Conservation (phyloP, 1,284 basidiomycete genomes). For the Sphaerobolus stellatus region DNA sequence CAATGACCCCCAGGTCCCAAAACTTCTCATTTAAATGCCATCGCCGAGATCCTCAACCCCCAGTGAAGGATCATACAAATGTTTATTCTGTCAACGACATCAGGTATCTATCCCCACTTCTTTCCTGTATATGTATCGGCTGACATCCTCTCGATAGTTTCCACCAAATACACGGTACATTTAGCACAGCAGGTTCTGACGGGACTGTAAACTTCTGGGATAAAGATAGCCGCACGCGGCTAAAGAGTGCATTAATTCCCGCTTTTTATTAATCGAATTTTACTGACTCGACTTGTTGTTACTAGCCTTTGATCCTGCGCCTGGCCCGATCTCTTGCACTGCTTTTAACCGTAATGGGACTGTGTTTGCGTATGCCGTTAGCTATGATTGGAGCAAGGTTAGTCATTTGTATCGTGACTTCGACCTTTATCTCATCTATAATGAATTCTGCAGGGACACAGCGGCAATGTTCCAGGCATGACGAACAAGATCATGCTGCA, state of each 20-base stretch:
- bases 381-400: slow-evolving; percentile 45
- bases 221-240: slow-evolving; percentile 47
- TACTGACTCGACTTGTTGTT: slow-evolving; percentile 19
- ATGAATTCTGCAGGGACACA: slow-evolving; percentile 31
- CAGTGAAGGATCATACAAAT: slow-evolving; percentile 34
- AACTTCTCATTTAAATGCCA: slow-evolving; percentile 64
- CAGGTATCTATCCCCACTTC: slow-evolving; percentile 4
- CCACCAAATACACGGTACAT: slow-evolving; percentile 55
- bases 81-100: slow-evolving; percentile 59
- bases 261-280: not conserved
- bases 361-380: slow-evolving; percentile 47
- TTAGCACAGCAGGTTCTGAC: slow-evolving; percentile 43
- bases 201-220: slow-evolving; percentile 40
- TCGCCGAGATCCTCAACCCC: slow-evolving; percentile 37
- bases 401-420: not conserved
- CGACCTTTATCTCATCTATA: not conserved
- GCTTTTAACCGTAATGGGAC: slow-evolving; percentile 47
- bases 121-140: no score
- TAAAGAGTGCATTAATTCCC: slow-evolving; percentile 46
- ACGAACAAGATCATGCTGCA: slow-evolving; percentile 50
- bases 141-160: slow-evolving; percentile 32
- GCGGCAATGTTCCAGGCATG: slow-evolving; percentile 42
- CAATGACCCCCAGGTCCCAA: slow-evolving; percentile 6
- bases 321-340: slow-evolving; percentile 37
- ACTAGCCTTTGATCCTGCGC: slow-evolving; percentile 39